A percentile compares a stretch with the other conserved stretches of the same genome.
Conservation (phyloP, 2,329 filamentous ascomycete species). For the Pseudogymnoascus sp. region DNA sequence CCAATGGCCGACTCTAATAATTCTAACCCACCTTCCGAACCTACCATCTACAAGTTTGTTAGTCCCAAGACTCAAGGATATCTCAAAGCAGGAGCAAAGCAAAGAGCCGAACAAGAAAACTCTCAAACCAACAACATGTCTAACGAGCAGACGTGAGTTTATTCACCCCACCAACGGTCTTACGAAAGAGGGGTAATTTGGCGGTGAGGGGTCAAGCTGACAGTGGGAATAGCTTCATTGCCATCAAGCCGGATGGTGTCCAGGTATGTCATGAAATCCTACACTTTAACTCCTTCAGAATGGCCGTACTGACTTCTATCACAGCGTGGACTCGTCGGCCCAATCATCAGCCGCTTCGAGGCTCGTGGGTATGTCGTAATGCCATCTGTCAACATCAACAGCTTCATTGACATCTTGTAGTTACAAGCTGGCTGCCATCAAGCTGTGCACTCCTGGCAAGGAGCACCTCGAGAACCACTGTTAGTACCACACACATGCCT, state of each 20-base stretch:
- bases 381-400: conserved; percentile 3
- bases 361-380: conserved; percentile 64
- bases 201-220: conserved; percentile 28
- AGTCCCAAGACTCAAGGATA: conserved; percentile 39
- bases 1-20: conserved; percentile 14
- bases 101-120: conserved; percentile 27
- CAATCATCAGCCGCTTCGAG: conserved; percentile 98
- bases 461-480: conserved; percentile 98
- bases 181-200: conserved; percentile 11
- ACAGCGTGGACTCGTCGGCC: conserved; percentile 92
- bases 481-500: conserved; percentile 33
- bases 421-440: conserved; percentile 98
- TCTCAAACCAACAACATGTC: conserved; percentile 52
- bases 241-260: conserved; percentile 99
- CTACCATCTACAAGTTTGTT: conserved; percentile 39
- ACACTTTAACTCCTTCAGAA: conserved; percentile 5
- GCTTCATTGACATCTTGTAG: conserved; percentile 36
- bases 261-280: conserved; percentile 56
- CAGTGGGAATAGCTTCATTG: conserved; percentile 74
- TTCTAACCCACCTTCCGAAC: conserved; percentile 23
- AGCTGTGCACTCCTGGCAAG: conserved; percentile 82
- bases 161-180: not conserved
- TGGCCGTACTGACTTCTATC: conserved; percentile 16
- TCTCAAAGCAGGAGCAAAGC: conserved; percentile 31
- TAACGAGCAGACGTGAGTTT: conserved; percentile 72